These are phyloP conservation scores for Pseudocercospora fijiensis DNA, from an alignment of 2,329 filamentous ascomycete genomes.

Conservation along the genomic window DNA sequence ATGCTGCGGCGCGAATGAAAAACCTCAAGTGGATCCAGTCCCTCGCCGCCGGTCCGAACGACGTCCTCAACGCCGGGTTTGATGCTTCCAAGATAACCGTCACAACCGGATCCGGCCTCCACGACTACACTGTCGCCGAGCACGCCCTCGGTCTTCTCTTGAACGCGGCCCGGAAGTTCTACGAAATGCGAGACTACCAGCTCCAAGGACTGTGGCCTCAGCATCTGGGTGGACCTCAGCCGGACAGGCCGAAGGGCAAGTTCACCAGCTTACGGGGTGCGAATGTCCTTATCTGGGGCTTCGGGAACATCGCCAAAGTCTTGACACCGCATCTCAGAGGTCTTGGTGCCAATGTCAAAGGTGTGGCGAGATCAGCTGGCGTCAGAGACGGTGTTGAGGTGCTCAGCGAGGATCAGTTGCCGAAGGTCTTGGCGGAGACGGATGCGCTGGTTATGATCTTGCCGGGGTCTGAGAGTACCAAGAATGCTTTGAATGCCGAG, in stretches of 20 bases:
- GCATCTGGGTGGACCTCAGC: slow-evolving; percentile 62
- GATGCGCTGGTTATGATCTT: slow-evolving; percentile 69
- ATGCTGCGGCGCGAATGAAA: slow-evolving; percentile 56
- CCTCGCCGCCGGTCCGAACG: slow-evolving; percentile 65
- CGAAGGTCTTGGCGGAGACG: slow-evolving; percentile 55
- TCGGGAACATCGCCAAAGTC: slow-evolving; percentile 64
- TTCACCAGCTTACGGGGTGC: slow-evolving; percentile 63
- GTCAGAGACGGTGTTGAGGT: slow-evolving; percentile 61
- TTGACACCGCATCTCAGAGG: slow-evolving; percentile 56
- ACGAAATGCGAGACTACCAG: slow-evolving; percentile 64
- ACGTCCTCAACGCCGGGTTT: slow-evolving; percentile 63
- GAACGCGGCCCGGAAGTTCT: slow-evolving; percentile 56
- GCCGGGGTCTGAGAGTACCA: slow-evolving; percentile 58
- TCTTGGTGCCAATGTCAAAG: slow-evolving; percentile 59
- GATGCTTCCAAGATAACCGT: slow-evolving; percentile 52
- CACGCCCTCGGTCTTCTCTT: slow-evolving; percentile 61
- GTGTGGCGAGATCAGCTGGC: slow-evolving; percentile 57
- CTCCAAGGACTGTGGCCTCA: slow-evolving; percentile 57
- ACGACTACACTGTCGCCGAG: slow-evolving; percentile 65
- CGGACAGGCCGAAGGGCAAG: slow-evolving; percentile 55
- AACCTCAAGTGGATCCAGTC: slow-evolving; percentile 66
- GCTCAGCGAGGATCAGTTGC: slow-evolving; percentile 54
- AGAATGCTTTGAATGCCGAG: slow-evolving; percentile 56
- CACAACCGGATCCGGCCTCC: slow-evolving; percentile 62
- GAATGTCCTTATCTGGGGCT: slow-evolving; percentile 62